Conservation (phyloP, 108 stramenopile species). For the Thalassiosira profunda region DNA sequence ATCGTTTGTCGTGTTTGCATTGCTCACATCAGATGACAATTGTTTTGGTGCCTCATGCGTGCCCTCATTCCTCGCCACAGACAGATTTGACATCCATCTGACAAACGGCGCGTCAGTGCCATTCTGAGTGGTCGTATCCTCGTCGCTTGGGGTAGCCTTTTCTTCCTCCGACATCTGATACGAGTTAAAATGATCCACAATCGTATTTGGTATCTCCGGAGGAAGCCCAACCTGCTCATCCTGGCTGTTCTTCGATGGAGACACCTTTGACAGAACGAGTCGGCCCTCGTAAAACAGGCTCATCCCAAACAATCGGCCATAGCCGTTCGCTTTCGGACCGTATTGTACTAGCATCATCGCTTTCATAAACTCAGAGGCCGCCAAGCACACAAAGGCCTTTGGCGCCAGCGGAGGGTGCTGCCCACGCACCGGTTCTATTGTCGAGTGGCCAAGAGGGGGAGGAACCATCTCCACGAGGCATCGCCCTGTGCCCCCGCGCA, state of each 20-base stretch:
- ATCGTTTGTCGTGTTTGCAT: background rate
- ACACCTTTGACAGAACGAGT: constrained; percentile 27
- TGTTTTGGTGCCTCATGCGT: background rate
- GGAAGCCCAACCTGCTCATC: background rate
- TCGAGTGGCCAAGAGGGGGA: constrained; percentile 35
- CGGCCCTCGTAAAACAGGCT: constrained; percentile 38
- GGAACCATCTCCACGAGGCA: constrained; percentile 69
- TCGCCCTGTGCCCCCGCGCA: constrained; percentile 57
- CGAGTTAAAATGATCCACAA: constrained; percentile 31
- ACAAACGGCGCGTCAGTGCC: too few relatives aligned
- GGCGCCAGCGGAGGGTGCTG: constrained; percentile 43
- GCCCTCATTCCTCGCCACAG: background rate
- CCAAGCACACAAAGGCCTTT: constrained; percentile 27
- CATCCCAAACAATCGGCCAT: constrained; percentile 30
- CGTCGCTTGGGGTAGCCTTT: background rate
- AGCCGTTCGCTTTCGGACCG: constrained; percentile 6
- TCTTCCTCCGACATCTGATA: constrained; percentile 12
- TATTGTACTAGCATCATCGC: constrained; percentile 17
- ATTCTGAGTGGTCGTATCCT: too few relatives aligned
- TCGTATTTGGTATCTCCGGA: constrained; percentile 33
- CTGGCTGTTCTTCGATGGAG: background rate
- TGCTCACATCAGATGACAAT: background rate
- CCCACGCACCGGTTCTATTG: constrained; percentile 13
- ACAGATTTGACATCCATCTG: constrained; percentile 20
- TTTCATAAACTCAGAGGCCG: constrained; percentile 43